Percentiles rank a stretch among this genome's conserved stretches.
These are phyloP conservation scores for Botrytis pseudocinerea DNA, from an alignment of 2,329 filamentous ascomycete genomes.

Conservation along the genomic window DNA sequence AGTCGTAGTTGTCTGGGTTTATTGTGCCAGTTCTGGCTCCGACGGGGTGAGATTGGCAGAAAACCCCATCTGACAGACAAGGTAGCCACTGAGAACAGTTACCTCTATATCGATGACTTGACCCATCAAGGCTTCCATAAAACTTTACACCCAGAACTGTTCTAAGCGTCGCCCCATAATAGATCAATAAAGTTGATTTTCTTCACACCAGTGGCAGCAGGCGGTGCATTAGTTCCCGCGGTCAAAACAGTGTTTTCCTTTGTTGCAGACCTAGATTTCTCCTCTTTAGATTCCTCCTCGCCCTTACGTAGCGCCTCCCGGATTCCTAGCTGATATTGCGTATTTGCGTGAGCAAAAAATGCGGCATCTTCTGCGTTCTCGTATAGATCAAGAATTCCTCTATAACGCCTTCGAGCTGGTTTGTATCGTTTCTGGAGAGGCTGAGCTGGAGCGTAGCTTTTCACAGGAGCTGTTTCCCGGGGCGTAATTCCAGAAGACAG, in stretches of 20 bases:
- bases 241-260: background rate
- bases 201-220: too few species aligned
- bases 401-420: background rate
- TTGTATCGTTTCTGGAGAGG: background rate
- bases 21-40: background rate
- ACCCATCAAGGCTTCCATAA: background rate
- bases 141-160: too few species aligned
- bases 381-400: background rate
- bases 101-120: accelerated
- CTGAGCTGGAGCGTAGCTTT: background rate
- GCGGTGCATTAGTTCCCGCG: too few species aligned
- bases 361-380: background rate
- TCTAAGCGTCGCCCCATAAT: background rate
- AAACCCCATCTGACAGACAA: background rate
- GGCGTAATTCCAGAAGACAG: background rate
- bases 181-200: background rate
- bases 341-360: conserved; percentile 1
- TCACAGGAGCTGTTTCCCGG: background rate
- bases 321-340: background rate
- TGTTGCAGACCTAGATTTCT: background rate
- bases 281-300: background rate
- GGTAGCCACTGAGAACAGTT: accelerated
- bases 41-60: background rate
- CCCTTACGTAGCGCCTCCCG: background rate
- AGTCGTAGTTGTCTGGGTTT: background rate